Conservation (phyloP, 1,284 basidiomycete species). For the Porogramme epimiltina region DNA sequence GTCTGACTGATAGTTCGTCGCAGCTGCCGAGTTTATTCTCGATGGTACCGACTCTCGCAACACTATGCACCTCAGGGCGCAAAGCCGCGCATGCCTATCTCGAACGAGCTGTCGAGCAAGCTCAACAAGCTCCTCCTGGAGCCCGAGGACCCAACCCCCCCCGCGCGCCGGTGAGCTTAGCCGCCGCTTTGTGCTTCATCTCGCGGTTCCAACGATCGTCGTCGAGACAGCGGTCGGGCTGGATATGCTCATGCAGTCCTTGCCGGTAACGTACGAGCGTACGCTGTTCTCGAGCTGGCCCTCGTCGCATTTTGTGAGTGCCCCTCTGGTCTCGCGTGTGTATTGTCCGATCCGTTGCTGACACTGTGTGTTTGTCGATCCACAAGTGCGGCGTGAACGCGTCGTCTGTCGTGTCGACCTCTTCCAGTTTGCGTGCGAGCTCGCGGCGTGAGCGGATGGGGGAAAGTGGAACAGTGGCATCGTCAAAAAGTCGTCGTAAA, state of each 20-base stretch:
- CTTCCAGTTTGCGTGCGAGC: conserved; percentile 88
- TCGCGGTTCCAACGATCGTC: conserved; percentile 89
- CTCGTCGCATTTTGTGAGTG: conserved; percentile 85
- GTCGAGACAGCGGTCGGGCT: conserved; percentile 88
- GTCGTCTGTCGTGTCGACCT: conserved; percentile 94
- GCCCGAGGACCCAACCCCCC: conserved; percentile 89
- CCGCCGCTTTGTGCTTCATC: conserved; percentile 75
- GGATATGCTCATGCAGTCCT: conserved; percentile 77
- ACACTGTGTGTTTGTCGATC: too few relatives aligned
- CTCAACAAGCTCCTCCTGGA: conserved; percentile 90
- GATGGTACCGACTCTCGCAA: conserved; percentile 98
- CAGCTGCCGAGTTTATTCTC: conserved; percentile 90
- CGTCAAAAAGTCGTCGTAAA: too few relatives aligned
- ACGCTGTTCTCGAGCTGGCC: conserved; percentile 92
- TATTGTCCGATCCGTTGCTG: conserved; percentile 10
- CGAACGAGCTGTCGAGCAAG: conserved; percentile 88
- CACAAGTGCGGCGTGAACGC: conserved; percentile 92
- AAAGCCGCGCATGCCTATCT: conserved; percentile 89
- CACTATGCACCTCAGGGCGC: conserved; percentile 85
- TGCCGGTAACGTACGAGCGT: conserved; percentile 88
- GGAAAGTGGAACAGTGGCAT: too few relatives aligned
- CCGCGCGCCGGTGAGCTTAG: conserved; percentile 82
- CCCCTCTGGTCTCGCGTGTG: conserved; percentile 9
- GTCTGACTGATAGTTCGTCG: background rate
- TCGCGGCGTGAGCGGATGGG: too few relatives aligned